A percentile compares a stretch with the other conserved stretches of the same genome.
phyloP scores from a whole-genome alignment of 2,329 filamentous ascomycete genomes.

The Microsporum audouinii region DNA sequence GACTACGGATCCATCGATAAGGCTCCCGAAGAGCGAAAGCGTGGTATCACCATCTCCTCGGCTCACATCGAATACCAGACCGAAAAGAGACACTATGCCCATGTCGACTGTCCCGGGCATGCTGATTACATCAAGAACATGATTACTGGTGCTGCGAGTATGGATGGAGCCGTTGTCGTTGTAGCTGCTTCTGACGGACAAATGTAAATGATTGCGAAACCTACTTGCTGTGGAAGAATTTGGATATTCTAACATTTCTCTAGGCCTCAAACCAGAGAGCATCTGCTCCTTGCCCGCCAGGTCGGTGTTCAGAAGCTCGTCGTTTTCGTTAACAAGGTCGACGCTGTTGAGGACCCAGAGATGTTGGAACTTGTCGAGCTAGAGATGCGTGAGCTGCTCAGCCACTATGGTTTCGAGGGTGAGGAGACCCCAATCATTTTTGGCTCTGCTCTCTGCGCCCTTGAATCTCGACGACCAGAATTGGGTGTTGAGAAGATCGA shows the following conservation, averaged over 20 bases:
- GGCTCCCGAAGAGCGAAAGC: slow-evolving; percentile 97
- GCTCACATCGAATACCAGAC: slow-evolving; percentile 98
- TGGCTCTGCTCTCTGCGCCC: slow-evolving; percentile 88
- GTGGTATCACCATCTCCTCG: slow-evolving; percentile 98
- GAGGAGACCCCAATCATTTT: slow-evolving; percentile 96
- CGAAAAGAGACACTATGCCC: slow-evolving; percentile 88
- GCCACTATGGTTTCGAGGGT: slow-evolving; percentile 89
- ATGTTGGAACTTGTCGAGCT: slow-evolving; percentile 99
- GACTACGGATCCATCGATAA: slow-evolving; percentile 98
- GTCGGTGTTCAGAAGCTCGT: slow-evolving; percentile 97
- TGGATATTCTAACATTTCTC: slow-evolving; percentile 15
- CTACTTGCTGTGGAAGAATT: background rate
- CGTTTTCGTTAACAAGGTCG: slow-evolving; percentile 99
- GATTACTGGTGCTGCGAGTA: slow-evolving; percentile 98
- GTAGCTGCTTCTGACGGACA: slow-evolving; percentile 97
- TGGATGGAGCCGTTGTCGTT: slow-evolving; percentile 98
- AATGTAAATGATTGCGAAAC: slow-evolving; percentile 48
- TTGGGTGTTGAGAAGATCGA: slow-evolving; percentile 83
- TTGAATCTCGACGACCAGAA: slow-evolving; percentile 75
- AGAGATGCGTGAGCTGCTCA: slow-evolving; percentile 97
- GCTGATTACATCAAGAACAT: slow-evolving; percentile 99
- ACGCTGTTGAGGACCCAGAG: slow-evolving; percentile 92
- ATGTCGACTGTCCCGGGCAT: slow-evolving; percentile 99
- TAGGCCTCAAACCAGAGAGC: slow-evolving; percentile 90
- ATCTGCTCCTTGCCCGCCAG: slow-evolving; percentile 93